Base-by-base conservation (phyloP, 164 flowering plant species). In the Buxus sempervirens region DNA sequence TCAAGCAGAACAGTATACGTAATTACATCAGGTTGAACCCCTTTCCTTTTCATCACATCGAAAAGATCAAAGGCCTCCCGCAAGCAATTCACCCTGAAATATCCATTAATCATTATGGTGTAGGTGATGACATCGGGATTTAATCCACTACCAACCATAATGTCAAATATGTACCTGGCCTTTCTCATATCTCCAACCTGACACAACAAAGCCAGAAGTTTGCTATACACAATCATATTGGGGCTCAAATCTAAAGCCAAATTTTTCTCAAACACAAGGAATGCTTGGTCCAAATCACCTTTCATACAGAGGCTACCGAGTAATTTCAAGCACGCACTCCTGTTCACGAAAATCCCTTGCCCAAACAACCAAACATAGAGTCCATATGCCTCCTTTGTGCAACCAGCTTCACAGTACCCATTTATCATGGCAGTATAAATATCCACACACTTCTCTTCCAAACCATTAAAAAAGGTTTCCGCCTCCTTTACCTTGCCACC, bases 1-100 rank as follows among this genome's bases (percentile, higher is more conserved):
- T 89, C 83, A 71, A 90, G 80, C 75, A 93, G 75, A 65, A 83
- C 93, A 18, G 96, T 90, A 64, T 80, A 87, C 19, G 87, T 81
- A 26, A 89, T 56, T 21, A 88, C 72, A 79, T 93, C 93, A 71
- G 94, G 96, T 48, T 67, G 60, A 24, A 87, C 71, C 23, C 91
- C 94, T 74, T 76, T 85, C 51, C 24, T 51, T 79, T 80, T 81
- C 97, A 93, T 89, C 54, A 82, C 83, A n/a, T 72, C 23, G 49
- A 90, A 82, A 71, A 93, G 80, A 58, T 71, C 65, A 49, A 12
- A 21, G 26, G 93, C 98, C 75, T 87, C 81, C 48, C 22, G 64
- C 74, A 86, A 69, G 64, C 74, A 58, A 72, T 87, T 83, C 1
- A 38, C 72, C 71, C 72, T 83, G 67, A 86, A 90, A 62, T 85